Conservation (phyloP, 345 rosid species). For the Pistacia integerrima region DNA sequence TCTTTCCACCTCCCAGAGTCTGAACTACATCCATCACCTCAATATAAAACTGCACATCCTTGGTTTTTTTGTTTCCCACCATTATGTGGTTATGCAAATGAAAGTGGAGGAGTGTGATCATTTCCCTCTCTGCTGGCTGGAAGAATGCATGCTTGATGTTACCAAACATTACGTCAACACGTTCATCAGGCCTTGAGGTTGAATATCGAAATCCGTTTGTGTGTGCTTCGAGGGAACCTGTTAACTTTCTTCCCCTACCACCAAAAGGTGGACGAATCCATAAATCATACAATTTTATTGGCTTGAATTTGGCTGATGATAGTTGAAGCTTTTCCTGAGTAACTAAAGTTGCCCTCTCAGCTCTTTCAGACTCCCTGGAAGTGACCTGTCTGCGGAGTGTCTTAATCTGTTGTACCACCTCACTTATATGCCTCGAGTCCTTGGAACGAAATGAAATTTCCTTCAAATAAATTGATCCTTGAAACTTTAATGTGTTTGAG, state of each 20-base stretch:
- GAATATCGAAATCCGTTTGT: constrained; percentile 48
- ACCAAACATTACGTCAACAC: constrained; percentile 47
- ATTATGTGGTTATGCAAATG: constrained; percentile 60
- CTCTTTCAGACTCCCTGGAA: constrained; percentile 56
- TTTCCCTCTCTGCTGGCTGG: constrained; percentile 59
- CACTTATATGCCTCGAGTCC: constrained; percentile 53
- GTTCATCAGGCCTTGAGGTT: constrained; percentile 54
- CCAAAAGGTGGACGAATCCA: constrained; percentile 60
- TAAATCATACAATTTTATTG: constrained; percentile 45
- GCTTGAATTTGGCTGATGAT: constrained; percentile 41
- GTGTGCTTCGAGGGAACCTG: constrained; percentile 53
- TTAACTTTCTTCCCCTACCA: constrained; percentile 56
- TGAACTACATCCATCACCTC: constrained; percentile 60
- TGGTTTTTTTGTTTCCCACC: constrained; percentile 62
- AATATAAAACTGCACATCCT: constrained; percentile 51
- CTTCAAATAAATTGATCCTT: constrained; percentile 50
- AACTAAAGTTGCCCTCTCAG: constrained; percentile 60
- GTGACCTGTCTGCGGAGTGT: constrained; percentile 47
- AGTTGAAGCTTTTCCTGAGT: constrained; percentile 52
- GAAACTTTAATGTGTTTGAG: constrained; percentile 41
- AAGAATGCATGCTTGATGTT: constrained; percentile 57
- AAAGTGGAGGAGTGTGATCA: constrained; percentile 55
- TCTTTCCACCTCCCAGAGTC: constrained; percentile 52
- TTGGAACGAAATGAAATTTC: constrained; percentile 56
- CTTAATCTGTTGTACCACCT: constrained; percentile 50